These are phyloP conservation scores for Bombardia bombarda DNA, from an alignment of 495 filamentous ascomycete species.

Conservation along the genomic window DNA sequence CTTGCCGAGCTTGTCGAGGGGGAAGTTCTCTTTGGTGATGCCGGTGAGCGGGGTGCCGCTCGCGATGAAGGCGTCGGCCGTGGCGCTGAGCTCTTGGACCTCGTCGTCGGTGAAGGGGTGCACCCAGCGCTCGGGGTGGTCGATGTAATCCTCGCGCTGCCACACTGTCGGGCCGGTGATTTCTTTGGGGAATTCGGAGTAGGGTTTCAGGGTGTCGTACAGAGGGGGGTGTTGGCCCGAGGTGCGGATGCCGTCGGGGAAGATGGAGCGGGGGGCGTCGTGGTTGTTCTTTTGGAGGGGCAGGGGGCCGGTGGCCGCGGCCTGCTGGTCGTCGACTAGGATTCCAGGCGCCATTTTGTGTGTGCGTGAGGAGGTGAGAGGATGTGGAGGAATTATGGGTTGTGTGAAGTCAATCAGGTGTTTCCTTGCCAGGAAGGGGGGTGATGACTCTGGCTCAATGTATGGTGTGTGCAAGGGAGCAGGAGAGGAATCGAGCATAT, in stretches of 20 bases:
- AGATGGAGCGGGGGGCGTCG: constrained; percentile 23
- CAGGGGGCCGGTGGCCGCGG: background rate
- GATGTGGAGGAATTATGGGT: background rate
- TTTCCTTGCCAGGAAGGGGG: too few species aligned
- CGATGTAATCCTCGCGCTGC: constrained; percentile 61
- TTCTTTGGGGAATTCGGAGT: constrained; percentile 62
- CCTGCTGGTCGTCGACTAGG: constrained; percentile 18
- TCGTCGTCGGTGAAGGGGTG: constrained; percentile 61
- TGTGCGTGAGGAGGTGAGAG: background rate
- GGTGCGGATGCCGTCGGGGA: constrained; percentile 50
- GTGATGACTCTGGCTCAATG: too few species aligned
- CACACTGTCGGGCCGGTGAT: constrained; percentile 74
- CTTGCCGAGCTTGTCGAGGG: constrained; percentile 51
- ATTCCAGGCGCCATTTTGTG: constrained; percentile 25
- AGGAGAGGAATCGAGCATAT: too few species aligned
- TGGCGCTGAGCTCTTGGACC: constrained; percentile 56
- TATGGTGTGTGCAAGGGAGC: too few species aligned
- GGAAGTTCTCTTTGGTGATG: constrained; percentile 66
- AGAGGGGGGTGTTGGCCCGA: constrained; percentile 76
- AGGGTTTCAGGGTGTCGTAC: constrained; percentile 57
- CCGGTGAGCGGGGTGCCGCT: constrained; percentile 57
- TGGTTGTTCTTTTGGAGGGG: constrained; percentile 10
- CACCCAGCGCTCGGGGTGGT: constrained; percentile 70
- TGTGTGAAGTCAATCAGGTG: background rate
- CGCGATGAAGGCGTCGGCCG: constrained; percentile 61